Conservation (phyloP, 169 alveolate species). For the Eimeria acervulina region DNA sequence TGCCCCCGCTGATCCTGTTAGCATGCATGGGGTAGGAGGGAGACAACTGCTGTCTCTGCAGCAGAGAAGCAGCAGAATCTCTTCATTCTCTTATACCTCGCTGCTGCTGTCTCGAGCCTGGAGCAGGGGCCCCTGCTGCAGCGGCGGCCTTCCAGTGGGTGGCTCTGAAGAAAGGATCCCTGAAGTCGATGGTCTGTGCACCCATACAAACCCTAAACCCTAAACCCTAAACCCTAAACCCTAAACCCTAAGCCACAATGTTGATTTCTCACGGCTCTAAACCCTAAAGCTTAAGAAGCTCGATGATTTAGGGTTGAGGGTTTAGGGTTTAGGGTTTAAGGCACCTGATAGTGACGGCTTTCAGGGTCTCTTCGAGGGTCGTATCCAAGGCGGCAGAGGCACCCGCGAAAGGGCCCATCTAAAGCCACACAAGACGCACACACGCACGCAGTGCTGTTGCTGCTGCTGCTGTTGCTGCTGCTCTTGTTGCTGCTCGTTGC, state of each 20-base stretch:
- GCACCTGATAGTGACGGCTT: constrained; percentile 85
- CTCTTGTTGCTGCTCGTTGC: not conserved
- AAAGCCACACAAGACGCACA: not conserved
- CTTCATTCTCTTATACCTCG: not conserved
- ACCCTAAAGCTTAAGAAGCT: too few relatives aligned
- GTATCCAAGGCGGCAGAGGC: constrained; percentile 88
- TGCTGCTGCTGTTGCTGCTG: not conserved
- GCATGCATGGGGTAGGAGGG: not conserved
- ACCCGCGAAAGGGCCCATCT: constrained; percentile 89
- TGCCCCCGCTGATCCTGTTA: not conserved
- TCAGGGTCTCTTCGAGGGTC: constrained; percentile 86
- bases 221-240: not conserved
- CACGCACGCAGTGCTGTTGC: not conserved
- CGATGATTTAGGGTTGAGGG: too few relatives aligned
- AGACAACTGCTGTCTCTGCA: not conserved
- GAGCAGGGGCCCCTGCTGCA: constrained; percentile 21
- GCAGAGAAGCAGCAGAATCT: not conserved
- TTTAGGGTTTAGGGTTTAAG: not conserved
- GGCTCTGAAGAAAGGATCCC: constrained; percentile 86
- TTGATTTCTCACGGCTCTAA: too few relatives aligned
- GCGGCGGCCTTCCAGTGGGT: constrained; percentile 61
- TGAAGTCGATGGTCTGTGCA: constrained; percentile 86
- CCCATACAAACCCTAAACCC: not conserved
- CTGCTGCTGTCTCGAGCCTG: constrained; percentile 48
- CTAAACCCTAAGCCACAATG: not conserved